Conservation (phyloP, 1,139 yeast genomes). For the Saccharomyces hybrid region DNA sequence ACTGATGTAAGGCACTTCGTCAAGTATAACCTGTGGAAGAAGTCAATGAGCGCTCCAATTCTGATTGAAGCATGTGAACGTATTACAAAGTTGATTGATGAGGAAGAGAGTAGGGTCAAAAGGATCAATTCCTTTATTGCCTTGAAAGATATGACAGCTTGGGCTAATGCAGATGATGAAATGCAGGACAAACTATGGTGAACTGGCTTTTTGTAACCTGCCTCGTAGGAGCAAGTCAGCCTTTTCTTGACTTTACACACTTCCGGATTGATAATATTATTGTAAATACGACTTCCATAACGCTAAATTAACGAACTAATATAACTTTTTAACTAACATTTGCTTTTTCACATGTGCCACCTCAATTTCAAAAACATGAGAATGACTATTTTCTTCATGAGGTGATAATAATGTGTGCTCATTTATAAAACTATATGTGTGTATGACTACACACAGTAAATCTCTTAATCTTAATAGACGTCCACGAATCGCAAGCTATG, state of each 20-base stretch:
- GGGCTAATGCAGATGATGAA: slow-evolving; percentile 44
- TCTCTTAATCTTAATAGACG: not conserved
- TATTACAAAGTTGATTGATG: slow-evolving; percentile 49
- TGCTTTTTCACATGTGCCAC: not conserved
- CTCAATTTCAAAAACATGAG: not conserved
- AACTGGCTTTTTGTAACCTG: no score
- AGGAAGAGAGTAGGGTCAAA: slow-evolving; percentile 56
- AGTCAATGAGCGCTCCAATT: slow-evolving; percentile 44
- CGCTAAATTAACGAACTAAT: not conserved
- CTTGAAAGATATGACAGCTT: slow-evolving; percentile 46
- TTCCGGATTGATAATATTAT: not conserved
- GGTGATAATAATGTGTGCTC: no score
- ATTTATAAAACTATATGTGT: not conserved
- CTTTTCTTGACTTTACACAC: not conserved
- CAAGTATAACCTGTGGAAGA: slow-evolving; percentile 57
- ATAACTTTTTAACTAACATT: not conserved
- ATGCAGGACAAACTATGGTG: not conserved
- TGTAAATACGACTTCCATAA: not conserved
- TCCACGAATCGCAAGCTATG: not conserved
- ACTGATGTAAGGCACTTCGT: slow-evolving; percentile 59
- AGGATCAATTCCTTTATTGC: slow-evolving; percentile 45
- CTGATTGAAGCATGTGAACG: slow-evolving; percentile 72
- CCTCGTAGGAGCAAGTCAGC: no score
- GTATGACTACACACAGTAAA: not conserved
- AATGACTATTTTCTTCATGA: not conserved